Conservation (phyloP, 108 stramenopile species). For the Stephanodiscus triporus region DNA sequence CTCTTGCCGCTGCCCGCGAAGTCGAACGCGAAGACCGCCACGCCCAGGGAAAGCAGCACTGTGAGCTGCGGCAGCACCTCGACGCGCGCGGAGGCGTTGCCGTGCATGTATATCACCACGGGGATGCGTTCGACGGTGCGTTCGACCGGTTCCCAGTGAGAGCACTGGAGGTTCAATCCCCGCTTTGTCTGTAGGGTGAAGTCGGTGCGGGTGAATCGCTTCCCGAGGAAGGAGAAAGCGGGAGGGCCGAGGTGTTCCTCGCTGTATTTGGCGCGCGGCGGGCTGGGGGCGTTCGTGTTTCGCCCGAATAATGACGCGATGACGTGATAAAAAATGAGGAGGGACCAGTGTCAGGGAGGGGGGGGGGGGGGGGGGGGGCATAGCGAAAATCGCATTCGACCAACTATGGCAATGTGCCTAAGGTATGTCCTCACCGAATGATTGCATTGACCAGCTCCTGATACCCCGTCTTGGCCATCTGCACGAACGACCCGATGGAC, state of each 20-base stretch:
- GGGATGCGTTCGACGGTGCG: constrained; percentile 74
- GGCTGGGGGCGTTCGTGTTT: constrained; percentile 3
- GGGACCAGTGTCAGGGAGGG: not conserved
- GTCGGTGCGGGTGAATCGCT: constrained; percentile 92
- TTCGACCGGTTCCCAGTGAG: constrained; percentile 96
- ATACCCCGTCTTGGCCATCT: constrained; percentile 73
- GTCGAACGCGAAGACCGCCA: constrained; percentile 96
- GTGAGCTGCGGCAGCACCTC: constrained; percentile 73
- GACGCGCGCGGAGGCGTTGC: constrained; percentile 59
- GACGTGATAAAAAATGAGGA: constrained; percentile 2
- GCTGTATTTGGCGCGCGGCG: constrained; percentile 42
- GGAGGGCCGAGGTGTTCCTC: constrained; percentile 86
- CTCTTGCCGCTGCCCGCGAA: constrained; percentile 97
- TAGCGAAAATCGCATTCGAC: not conserved
- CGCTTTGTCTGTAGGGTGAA: constrained; percentile 91
- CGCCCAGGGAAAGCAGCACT: constrained; percentile 78
- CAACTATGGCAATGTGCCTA: constrained; percentile 3
- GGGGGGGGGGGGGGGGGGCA: not conserved
- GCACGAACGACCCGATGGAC: constrained; percentile 56
- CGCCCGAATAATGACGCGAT: not conserved
- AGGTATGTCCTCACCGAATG: constrained; percentile 82
- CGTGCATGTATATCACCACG: constrained; percentile 75
- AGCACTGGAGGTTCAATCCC: constrained; percentile 88
- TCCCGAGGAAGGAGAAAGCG: constrained; percentile 84
- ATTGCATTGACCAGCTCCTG: constrained; percentile 84